phyloP scores from a whole-genome alignment of 2,329 filamentous ascomycete genomes.

The Aphanocladium album region DNA sequence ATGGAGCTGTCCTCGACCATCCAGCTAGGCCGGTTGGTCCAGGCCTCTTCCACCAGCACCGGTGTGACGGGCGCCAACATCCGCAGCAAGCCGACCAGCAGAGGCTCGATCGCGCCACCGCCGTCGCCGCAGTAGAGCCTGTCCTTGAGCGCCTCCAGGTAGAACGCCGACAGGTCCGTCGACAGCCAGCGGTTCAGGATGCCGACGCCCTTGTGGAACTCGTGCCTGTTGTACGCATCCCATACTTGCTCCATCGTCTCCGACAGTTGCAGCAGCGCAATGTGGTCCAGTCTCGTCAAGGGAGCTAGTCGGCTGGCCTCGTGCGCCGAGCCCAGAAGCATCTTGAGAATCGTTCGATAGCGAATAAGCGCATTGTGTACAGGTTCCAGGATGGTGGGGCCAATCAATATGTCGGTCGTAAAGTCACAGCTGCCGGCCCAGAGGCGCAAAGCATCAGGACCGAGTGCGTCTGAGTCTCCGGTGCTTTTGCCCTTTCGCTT shows the following conservation, averaged over 20 bases:
- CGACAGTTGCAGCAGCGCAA: slow-evolving; percentile 71
- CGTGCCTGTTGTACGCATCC: slow-evolving; percentile 61
- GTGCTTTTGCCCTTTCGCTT: slow-evolving; percentile 53
- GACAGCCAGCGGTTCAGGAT: slow-evolving; percentile 76
- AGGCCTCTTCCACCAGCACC: slow-evolving; percentile 80
- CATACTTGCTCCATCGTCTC: slow-evolving; percentile 61
- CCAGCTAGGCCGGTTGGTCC: slow-evolving; percentile 66
- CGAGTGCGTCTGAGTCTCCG: slow-evolving; percentile 61
- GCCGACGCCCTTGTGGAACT: slow-evolving; percentile 75
- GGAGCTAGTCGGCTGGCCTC: slow-evolving; percentile 45
- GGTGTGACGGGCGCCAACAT: slow-evolving; percentile 81
- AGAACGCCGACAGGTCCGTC: slow-evolving; percentile 83
- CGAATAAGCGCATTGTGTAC: slow-evolving; percentile 76
- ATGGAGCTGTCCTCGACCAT: slow-evolving; percentile 46
- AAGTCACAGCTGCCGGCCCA: slow-evolving; percentile 94
- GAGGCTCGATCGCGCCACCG: slow-evolving; percentile 56
- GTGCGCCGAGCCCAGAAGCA: slow-evolving; percentile 74
- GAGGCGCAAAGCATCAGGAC: slow-evolving; percentile 79
- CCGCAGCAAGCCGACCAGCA: slow-evolving; percentile 67
- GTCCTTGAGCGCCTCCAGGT: slow-evolving; percentile 90
- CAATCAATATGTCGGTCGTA: slow-evolving; percentile 79
- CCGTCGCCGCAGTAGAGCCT: slow-evolving; percentile 78
- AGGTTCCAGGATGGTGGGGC: slow-evolving; percentile 68
- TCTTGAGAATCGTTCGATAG: slow-evolving; percentile 84
- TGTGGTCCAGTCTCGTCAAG: slow-evolving; percentile 60